A percentile compares a stretch with the other conserved stretches of the same genome.
phyloP scores from a whole-genome alignment of 352 stramenopile species.

The Pythium graminicola region DNA sequence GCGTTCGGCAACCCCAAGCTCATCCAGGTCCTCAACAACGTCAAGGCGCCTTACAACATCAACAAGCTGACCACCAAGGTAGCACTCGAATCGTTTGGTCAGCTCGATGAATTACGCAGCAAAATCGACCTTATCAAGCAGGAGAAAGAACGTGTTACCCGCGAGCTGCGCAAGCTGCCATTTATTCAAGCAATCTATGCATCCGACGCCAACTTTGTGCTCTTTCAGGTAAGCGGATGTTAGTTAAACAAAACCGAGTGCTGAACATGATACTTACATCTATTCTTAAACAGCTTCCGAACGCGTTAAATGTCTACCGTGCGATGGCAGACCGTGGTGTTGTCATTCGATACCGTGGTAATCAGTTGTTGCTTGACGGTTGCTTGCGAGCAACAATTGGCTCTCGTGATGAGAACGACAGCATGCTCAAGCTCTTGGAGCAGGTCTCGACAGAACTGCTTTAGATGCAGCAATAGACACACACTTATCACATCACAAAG shows the following conservation, averaged over 20 bases:
- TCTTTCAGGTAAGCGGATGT: constrained; percentile 85
- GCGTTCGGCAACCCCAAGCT: constrained; percentile 89
- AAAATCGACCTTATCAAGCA: constrained; percentile 71
- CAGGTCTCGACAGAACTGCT: constrained; percentile 49
- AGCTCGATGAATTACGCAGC: constrained; percentile 40
- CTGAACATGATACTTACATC: background rate
- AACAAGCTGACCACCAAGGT: constrained; percentile 94
- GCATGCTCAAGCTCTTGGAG: constrained; percentile 85
- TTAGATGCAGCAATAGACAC: constrained; percentile 15
- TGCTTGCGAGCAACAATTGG: constrained; percentile 95
- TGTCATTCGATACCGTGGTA: constrained; percentile 96
- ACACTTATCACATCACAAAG: background rate
- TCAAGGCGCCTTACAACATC: constrained; percentile 99
- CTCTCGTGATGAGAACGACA: constrained; percentile 89
- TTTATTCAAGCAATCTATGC: constrained; percentile 93
- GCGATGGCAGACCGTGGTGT: constrained; percentile 90
- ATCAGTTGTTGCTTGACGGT: constrained; percentile 93
- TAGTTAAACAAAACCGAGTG: background rate
- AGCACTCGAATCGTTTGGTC: constrained; percentile 56
- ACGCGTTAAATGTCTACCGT: constrained; percentile 92
- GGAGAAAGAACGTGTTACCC: constrained; percentile 80
- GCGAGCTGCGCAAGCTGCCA: constrained; percentile 79
- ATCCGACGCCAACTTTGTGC: constrained; percentile 97
- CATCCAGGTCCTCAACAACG: constrained; percentile 98
- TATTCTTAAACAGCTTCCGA: constrained; percentile 43